These are phyloP conservation scores for Metschnikowia reukaufii DNA, from an alignment of 805 yeast genomes.

Conservation along the genomic window DNA sequence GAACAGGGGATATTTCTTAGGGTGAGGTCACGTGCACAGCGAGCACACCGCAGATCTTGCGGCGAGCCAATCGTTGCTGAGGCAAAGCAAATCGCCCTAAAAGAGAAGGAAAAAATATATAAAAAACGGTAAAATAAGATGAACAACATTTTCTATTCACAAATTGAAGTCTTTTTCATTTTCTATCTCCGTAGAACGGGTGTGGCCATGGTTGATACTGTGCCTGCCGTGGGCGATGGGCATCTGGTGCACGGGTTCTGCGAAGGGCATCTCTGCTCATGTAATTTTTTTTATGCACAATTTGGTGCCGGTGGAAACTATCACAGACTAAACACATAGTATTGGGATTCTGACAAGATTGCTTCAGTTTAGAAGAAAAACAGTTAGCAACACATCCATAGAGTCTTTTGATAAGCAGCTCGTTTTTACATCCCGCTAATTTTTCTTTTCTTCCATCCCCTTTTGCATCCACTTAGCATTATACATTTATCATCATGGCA, in stretches of 20 bases:
- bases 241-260: conserved; percentile 15
- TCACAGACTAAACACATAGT: background rate
- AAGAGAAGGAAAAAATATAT: too few species aligned
- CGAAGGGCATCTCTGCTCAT: conserved; percentile 11
- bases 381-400: background rate
- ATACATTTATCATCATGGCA: conserved; percentile 35
- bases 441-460: conserved; percentile 1
- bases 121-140: too few species aligned
- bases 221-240: conserved; percentile 5
- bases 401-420: background rate
- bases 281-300: conserved; percentile 2
- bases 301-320: background rate
- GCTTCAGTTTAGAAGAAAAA: background rate
- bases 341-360: background rate
- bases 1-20: too few species aligned
- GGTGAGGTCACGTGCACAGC: background rate
- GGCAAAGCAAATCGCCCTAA: background rate
- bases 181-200: too few species aligned
- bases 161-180: too few species aligned
- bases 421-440: background rate
- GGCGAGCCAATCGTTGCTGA: background rate
- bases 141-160: too few species aligned
- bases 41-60: background rate
- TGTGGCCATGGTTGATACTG: background rate
- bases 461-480: background rate